Base-by-base conservation (phyloP, 2,329 filamentous ascomycete genomes). In the Aciculosporium take region DNA sequence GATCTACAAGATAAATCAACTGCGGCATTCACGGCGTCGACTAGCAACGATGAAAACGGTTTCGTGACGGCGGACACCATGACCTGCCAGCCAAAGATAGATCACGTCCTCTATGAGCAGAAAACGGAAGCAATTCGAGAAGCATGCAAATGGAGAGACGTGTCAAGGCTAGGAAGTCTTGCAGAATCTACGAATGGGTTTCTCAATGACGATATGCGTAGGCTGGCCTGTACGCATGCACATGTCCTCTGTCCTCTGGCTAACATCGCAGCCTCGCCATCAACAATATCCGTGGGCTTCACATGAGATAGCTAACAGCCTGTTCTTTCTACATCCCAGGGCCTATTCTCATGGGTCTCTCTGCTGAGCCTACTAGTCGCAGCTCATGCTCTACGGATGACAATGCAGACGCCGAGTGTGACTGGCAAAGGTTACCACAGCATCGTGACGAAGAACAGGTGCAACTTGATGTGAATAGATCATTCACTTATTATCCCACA, bases 401-500 rank as follows among this genome's bases (percentile, higher is more conserved):
- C 24, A 21, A 34, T 15, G n/a, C 5, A 32, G 15, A 37, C n/a
- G 31, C 37, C 20, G 34, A 45, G 8, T 27, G n/a, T 42, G 53
- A 60, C 36, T 84, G 81, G 81, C 64, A 65, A 47, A 55, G 68
- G n/a, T 65, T 94, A 31, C 74, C 81, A 24, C 69, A 62, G n/a
- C 91, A 98, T 62, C 67, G 66, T 27, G 91, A 98, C 53, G 91
- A 98, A 60, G 79, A 83, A 38, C 91, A 98, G 63, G 87, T 98
- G 30, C 74, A 80, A 54, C 72, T 96, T 37, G 91, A 98, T 57
- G 91, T 98, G 42, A 78, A 95, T 61, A 76, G 91, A 42, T 88
- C 91, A n/a, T 98, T 98, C 62, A 82, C 96, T 46, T 93, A 95
- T 65, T 98, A 98, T 59, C 91, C 91, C 10, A 72, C 75, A 47